Base-by-base conservation (phyloP, 768 basidiomycete genomes). In the Boletus subparvulus region DNA sequence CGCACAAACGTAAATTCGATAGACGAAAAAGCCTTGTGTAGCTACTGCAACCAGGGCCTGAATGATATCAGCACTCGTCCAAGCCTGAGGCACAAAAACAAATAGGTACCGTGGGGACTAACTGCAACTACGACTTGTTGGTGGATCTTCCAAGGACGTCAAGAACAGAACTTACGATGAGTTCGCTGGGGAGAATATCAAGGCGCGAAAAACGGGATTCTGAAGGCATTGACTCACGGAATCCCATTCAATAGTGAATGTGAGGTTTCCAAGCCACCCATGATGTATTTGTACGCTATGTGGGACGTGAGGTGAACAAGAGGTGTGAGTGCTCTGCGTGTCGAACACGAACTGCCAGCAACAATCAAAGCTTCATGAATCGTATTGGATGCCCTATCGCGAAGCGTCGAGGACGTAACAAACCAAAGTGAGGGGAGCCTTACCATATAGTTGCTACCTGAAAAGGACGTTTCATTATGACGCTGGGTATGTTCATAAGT, bases 331-430 rank as follows among this genome's bases (percentile, higher is more conserved):
- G 7, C 4, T n/a, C 7, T 21, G 16, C 2, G 14, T 8, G 16
- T 7, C 1, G 13, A 48, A 39, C 10, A 61, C 63, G 8, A 9
- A 64, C 60, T 42, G 24, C 62, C 58, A 19, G 37, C 8, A 8
- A 63, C 6, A 19, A 5, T 42, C 11, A 63, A 41, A 10, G 19
- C 54, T 39, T 65, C 62, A 9, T 64, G 63, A 13, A 57, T n/a
- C 4, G 59, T 65, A 17, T 56, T 21, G 13, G 59, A 30, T 14
- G 19, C 28, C 54, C 63, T 65, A n/a, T 32, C n/a, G 6, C 13
- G 2, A 49, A 28, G 13, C 2, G 24, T 65, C 14, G 35, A 26
- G 30, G 14, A 28, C 0, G 11, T 16, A 10, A 3, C 2, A 1
- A 40, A 26, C 12, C 0, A 3, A 36, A 13, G 16, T 3, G 16